Base-by-base conservation (phyloP, 176 grass and related monocot genomes). In the Areca catechu region DNA sequence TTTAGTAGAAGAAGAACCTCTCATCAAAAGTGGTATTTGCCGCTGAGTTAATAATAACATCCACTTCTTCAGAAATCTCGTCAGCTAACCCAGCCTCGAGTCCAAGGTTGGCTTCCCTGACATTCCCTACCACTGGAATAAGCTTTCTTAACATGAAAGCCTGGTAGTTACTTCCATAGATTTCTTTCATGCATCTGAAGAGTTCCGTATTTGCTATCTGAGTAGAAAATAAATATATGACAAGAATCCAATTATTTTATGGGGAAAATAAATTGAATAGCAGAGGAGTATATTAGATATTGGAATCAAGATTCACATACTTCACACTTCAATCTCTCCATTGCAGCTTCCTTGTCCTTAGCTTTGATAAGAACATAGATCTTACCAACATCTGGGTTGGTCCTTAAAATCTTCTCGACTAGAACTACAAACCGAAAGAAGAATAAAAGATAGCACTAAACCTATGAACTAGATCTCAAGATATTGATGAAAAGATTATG, bases 21-120 rank as follows among this genome's bases (percentile, higher is more conserved):
- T 96, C 92, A 60, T 96, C 86, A 53, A 96, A 96, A n/a, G 86
- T 86, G 67, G 86, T 90, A 49, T 85, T 96, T 56, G 83, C 92
- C 5, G 92, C 86, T 19, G 92, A 90, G 53, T 90, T 96, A 15
- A 96, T 51, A 68, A 90, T 82, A 52, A 90, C 51, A 34, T 96
- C 92, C 1, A 96, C 86, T 22, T 84, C 68, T 22, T 82, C 72
- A 0, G 74, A 68, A 61, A 90, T 85, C 70, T 87, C 53, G 48
- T 76, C 61, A 17, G 86, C 77, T n/a, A 90, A 10, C 69, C 77
- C 77, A 5, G 86, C 21, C 17, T 68, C 67, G 17, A 96, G 90
- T 79, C 92, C 92, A 52, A 96, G 64, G 74, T 83, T 81, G 58
- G 80, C 21, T 68, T 90, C 83, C 70, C 74, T 72, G 37, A 90